Evolutionary conservation across 2,329 filamentous ascomycete species (phyloP).

Genomic region (Claviceps sp.): DNA sequence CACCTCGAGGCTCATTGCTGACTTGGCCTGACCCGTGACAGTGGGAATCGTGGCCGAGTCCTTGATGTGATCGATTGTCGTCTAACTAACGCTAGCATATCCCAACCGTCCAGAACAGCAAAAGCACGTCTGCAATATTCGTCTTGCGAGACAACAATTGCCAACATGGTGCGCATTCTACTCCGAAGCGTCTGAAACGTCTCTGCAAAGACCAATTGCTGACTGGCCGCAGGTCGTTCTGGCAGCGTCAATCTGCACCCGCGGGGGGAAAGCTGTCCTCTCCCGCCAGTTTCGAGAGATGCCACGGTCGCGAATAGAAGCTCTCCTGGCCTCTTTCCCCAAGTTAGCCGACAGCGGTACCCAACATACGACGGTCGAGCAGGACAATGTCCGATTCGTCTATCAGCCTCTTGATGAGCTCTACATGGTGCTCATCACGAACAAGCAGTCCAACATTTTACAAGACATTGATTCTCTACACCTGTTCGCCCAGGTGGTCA

Average conservation of each 20-base stretch:
- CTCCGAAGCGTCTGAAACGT: not conserved
- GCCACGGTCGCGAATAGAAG: conserved; percentile 91
- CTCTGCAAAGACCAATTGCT: not conserved
- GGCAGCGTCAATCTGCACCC: conserved; percentile 96
- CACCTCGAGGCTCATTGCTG: not conserved
- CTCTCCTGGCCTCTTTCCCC: conserved; percentile 88
- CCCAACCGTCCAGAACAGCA: not conserved
- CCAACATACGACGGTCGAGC: conserved; percentile 95
- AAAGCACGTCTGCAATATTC: not conserved
- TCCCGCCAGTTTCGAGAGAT: conserved; percentile 97
- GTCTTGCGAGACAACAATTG: conserved; percentile 9
- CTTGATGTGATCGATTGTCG: not conserved
- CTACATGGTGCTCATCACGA: conserved; percentile 99
- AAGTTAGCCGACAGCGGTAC: conserved; percentile 93
- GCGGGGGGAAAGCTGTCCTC: conserved; percentile 94
- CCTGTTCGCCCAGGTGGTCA: conserved; percentile 93
- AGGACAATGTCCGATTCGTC: conserved; percentile 98
- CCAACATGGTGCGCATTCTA: conserved; percentile 25
- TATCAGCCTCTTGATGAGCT: conserved; percentile 98
- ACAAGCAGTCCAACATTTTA: conserved; percentile 97
- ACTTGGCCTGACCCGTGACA: not conserved
- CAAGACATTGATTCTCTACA: conserved; percentile 98
- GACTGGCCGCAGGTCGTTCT: conserved; percentile 65
- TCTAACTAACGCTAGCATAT: not conserved
- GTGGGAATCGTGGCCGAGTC: not conserved